phyloP scores from a whole-genome alignment of 805 yeast species.

The Brettanomyces custersianus region DNA sequence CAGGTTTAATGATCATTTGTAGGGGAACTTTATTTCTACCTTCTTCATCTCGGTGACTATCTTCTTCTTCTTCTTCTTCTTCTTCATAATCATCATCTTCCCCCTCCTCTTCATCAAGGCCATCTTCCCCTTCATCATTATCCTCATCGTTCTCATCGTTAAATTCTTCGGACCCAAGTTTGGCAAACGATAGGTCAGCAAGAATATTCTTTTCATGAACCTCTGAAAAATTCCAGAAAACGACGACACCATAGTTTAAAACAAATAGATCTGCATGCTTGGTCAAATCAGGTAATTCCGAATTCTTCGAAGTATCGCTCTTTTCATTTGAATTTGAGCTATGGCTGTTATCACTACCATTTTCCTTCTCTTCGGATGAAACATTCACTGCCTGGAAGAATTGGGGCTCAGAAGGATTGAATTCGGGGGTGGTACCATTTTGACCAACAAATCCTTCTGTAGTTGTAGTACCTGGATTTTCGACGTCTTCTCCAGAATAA shows the following conservation, averaged over 20 bases:
- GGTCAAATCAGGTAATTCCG: conserved; percentile 33
- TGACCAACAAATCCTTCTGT: conserved; percentile 20
- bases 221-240: conserved; percentile 94
- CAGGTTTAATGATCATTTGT: conserved; percentile 57
- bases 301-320: neutral
- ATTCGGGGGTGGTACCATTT: conserved; percentile 35
- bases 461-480: conserved; percentile 4
- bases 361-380: conserved; percentile 21
- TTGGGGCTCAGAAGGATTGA: conserved; percentile 91
- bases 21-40: conserved; percentile 10
- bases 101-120: conserved; percentile 22
- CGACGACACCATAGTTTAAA: conserved; percentile 90
- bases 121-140: conserved; percentile 27
- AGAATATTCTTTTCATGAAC: conserved; percentile 86
- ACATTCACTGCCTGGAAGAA: conserved; percentile 50
- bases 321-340: too few species aligned
- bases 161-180: conserved; percentile 31
- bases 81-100: conserved; percentile 1
- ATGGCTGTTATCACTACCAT: conserved; percentile 5
- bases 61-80: conserved; percentile 5
- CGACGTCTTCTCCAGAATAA: conserved; percentile 66
- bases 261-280: conserved; percentile 85
- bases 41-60: neutral
- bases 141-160: conserved; percentile 31
- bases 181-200: conserved; percentile 81